Base-by-base conservation (phyloP, 306 rosid genomes). In the Quercus alba region DNA sequence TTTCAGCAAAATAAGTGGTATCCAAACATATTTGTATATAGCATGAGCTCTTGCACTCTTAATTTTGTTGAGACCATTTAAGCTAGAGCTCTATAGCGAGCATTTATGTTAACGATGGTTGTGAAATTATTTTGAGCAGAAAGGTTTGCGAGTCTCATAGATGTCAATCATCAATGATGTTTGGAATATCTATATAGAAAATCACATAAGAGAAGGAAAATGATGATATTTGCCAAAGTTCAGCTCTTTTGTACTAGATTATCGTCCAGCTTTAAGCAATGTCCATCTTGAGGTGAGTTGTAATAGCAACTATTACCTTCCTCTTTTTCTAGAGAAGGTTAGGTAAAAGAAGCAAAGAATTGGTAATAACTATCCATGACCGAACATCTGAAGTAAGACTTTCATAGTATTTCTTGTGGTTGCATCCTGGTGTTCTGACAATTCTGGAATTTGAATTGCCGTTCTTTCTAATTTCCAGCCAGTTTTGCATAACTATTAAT, bases 401-500 rank as follows among this genome's bases (percentile, higher is more conserved):
- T 66, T 66, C 6, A 64, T 64, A 15, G 44, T 30, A 66, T 68
- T 3, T 68, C 52, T 68, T 35, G 72, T 35, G 72, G 26, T 68
- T 68, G 28, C 28, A 11, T 33, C 46, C 54, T 68, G 72, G 51
- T 18, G 26, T 14, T 35, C 25, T 68, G 52, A 35, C 25, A 68
- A 19, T 74, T 75, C 49, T 82, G 58, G 46, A 19, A 69, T 75
- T 46, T 82, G 52, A 31, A 59, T 62, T 72, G 15, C 55, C 10
- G 15, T 33, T 58, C 8, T 68, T 54, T 69, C 38, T 21, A 8
- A 77, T 28, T 66, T 52, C 76, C 66, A 78, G 73, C 67, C 72
- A 18, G 14, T 8, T 63, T 77, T 81, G 78, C 63, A 59, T 81
- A 49, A 87, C 79, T 88, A 33, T 33, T 33, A 81, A 84, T 83